These are phyloP conservation scores for Suillus subaureus DNA, from an alignment of 768 basidiomycete genomes.

Conservation along the genomic window DNA sequence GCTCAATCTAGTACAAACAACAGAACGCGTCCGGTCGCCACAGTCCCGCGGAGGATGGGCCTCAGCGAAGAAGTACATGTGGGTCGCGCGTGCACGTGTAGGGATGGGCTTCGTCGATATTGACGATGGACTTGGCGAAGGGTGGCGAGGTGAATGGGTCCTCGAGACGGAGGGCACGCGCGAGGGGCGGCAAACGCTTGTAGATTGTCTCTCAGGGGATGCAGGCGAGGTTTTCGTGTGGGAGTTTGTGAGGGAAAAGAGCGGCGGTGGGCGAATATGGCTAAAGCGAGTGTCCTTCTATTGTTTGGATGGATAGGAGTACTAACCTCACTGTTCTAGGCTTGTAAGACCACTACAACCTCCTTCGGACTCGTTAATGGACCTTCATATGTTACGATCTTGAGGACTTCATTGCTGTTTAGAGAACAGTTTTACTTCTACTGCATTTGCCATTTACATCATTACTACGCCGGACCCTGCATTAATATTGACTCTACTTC, in stretches of 20 bases:
- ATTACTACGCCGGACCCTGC: constrained; percentile 1
- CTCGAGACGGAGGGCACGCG: constrained; percentile 78
- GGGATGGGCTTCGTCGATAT: constrained; percentile 37
- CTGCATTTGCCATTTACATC: neutral
- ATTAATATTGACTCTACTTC: neutral
- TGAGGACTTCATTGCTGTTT: constrained; percentile 3
- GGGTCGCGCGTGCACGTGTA: constrained; percentile 59
- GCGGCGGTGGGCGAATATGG: constrained; percentile 62
- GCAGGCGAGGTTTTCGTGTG: constrained; percentile 41
- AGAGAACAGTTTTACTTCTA: neutral
- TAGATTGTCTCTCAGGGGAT: constrained; percentile 50
- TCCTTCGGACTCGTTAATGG: neutral
- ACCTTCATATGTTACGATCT: constrained; percentile 4
- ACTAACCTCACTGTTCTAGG: neutral
- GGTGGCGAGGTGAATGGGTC: constrained; percentile 78
- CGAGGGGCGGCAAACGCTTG: constrained; percentile 58
- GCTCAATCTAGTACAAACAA: constrained; percentile 44
- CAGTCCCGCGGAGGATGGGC: constrained; percentile 62
- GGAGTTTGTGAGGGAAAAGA: constrained; percentile 67
- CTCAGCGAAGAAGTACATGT: constrained; percentile 61
- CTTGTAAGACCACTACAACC: constrained; percentile 3
- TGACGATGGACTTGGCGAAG: constrained; percentile 53
- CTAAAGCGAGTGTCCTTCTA: constrained; percentile 51
- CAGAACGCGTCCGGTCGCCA: constrained; percentile 53
- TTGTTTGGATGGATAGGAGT: neutral